Evolutionary conservation across 2,329 filamentous ascomycete genomes (phyloP).

Genomic region (Xylariomycetidae sp.): DNA sequence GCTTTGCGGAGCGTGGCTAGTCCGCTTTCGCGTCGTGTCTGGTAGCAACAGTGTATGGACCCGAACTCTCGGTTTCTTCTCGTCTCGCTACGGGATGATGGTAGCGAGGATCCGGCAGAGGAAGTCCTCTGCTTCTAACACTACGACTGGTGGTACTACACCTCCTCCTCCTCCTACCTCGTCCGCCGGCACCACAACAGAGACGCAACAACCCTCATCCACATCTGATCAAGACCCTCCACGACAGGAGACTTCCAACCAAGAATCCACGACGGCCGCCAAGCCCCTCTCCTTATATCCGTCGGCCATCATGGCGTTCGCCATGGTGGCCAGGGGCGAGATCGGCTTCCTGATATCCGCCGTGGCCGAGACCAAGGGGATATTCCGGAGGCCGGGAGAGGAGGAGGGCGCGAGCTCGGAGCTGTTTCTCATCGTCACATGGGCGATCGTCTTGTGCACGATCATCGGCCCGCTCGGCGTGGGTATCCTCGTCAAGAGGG

Average conservation of each 20-base stretch:
- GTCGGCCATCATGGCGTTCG: conserved; percentile 57
- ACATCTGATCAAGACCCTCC: too few relatives aligned
- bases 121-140: background rate
- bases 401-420: too few relatives aligned
- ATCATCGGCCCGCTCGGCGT: conserved; percentile 45
- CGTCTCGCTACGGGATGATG: conserved; percentile 6
- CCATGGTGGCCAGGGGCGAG: conserved; percentile 74
- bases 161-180: too few relatives aligned
- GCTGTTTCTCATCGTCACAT: conserved; percentile 49
- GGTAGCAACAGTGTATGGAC: too few relatives aligned
- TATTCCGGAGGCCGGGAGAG: conserved; percentile 29
- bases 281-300: conserved; percentile 63
- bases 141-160: too few relatives aligned
- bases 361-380: conserved; percentile 52
- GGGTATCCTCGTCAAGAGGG: conserved; percentile 39
- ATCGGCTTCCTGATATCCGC: conserved; percentile 74
- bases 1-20: conserved; percentile 54
- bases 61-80: too few relatives aligned
- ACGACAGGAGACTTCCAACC: too few relatives aligned
- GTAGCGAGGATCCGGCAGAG: conserved; percentile 11
- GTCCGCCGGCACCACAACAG: too few relatives aligned
- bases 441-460: conserved; percentile 53
- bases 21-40: conserved; percentile 30
- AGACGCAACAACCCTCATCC: too few relatives aligned
- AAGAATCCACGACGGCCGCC: conserved; percentile 21